These are phyloP conservation scores for Calocybe gambosa DNA, from an alignment of 1,284 basidiomycete genomes.

Conservation along the genomic window DNA sequence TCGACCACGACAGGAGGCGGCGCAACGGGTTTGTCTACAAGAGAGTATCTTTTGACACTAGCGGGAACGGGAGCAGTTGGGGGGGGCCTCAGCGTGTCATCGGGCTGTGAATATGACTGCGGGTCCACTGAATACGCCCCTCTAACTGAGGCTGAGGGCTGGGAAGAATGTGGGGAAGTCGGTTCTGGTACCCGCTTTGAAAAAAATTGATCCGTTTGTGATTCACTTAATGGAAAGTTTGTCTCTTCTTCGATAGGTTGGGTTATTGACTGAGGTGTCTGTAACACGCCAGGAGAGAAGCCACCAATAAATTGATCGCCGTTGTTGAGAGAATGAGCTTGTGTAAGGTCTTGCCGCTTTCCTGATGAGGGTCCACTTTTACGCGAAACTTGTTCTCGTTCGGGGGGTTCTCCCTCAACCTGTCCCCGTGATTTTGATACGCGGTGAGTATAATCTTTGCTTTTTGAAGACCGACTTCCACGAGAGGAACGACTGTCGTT, in stretches of 20 bases:
- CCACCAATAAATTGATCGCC: slow-evolving; percentile 46
- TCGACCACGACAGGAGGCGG: slow-evolving; percentile 54
- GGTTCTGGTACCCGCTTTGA: slow-evolving; percentile 9
- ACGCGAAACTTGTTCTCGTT: slow-evolving; percentile 23
- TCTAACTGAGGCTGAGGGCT: no score
- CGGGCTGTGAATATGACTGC: slow-evolving; percentile 11
- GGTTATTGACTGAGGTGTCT: slow-evolving; percentile 20
- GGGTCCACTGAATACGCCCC: slow-evolving; percentile 11
- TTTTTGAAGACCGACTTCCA: slow-evolving; percentile 31
- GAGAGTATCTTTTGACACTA: slow-evolving; percentile 68
- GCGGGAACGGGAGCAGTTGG: slow-evolving; percentile 37
- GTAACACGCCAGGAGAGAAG: slow-evolving; percentile 34
- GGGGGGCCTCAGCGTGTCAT: slow-evolving; percentile 11
- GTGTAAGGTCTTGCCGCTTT: slow-evolving; percentile 26
- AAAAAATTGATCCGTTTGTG: slow-evolving; percentile 16
- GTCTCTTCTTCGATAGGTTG: slow-evolving; percentile 16
- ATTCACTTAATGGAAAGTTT: slow-evolving; percentile 14
- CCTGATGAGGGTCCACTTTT: slow-evolving; percentile 27
- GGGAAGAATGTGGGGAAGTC: slow-evolving; percentile 14
- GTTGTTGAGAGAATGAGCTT: slow-evolving; percentile 26
- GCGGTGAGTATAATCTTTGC: slow-evolving; percentile 37
- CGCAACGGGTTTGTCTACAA: slow-evolving; percentile 58
- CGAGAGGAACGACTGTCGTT: slow-evolving; percentile 48
- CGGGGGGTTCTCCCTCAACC: slow-evolving; percentile 24
- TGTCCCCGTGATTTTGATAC: slow-evolving; percentile 36